phyloP scores from a whole-genome alignment of 2,329 filamentous ascomycete species.

The Fusarium vanettenii region DNA sequence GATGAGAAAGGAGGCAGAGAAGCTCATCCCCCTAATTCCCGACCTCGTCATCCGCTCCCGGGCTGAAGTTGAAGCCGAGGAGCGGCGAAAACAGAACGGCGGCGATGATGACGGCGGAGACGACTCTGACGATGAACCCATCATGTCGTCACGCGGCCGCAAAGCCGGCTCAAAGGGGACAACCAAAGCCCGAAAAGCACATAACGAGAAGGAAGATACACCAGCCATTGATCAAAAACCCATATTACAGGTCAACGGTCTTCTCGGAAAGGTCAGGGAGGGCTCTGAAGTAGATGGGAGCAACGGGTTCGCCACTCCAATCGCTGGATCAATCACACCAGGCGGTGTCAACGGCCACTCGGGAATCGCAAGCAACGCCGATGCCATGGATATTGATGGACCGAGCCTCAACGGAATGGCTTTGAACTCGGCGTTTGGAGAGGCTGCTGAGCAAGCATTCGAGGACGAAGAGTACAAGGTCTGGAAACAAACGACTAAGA shows the following conservation, averaged over 20 bases:
- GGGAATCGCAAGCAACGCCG: slow-evolving; percentile 77
- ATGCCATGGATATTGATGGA: slow-evolving; percentile 89
- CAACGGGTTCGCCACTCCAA: slow-evolving; percentile 86
- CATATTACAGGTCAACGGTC: slow-evolving; percentile 72
- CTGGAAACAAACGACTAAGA: slow-evolving; percentile 99
- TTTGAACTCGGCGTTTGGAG: slow-evolving; percentile 71
- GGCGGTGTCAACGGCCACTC: slow-evolving; percentile 75
- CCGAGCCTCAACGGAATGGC: slow-evolving; percentile 75
- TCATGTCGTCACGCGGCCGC: slow-evolving; percentile 95
- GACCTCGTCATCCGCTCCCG: slow-evolving; percentile 91
- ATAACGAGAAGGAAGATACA: slow-evolving; percentile 81
- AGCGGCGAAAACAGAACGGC: slow-evolving; percentile 86
- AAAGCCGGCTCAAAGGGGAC: slow-evolving; percentile 83
- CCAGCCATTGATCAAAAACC: slow-evolving; percentile 82
- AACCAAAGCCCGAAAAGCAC: slow-evolving; percentile 81
- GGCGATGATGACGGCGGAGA: slow-evolving; percentile 85
- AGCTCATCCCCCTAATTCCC: slow-evolving; percentile 93
- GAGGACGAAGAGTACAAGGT: slow-evolving; percentile 96
- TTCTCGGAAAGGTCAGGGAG: slow-evolving; percentile 70
- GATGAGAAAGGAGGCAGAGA: slow-evolving; percentile 98
- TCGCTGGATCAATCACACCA: slow-evolving; percentile 81
- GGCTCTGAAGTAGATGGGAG: slow-evolving; percentile 89
- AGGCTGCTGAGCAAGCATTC: slow-evolving; percentile 79
- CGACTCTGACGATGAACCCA: slow-evolving; percentile 96
- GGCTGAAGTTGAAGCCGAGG: slow-evolving; percentile 92